Base-by-base conservation (phyloP, 148 eudicot genomes). In the Gaultheria prostrata region DNA sequence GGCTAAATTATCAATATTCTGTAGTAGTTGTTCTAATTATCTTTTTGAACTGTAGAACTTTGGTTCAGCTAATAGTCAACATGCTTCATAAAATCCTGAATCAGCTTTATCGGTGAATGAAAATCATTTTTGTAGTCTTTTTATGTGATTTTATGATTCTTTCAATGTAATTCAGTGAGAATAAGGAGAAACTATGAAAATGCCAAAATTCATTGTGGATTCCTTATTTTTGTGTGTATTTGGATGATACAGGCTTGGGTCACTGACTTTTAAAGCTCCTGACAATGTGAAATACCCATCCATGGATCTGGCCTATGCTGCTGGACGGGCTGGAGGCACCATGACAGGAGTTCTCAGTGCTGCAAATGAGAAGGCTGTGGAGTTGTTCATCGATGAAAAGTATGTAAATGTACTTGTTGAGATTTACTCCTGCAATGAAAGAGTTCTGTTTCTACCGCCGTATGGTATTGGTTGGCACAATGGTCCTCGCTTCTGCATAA, bases 331-430 rank as follows among this genome's bases (percentile, higher is more conserved):
- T 53, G 98, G 98, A 46, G 98, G 98, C 73, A 97, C 99, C 80
- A 97, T 97, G 98, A 95, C 98, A 2, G 98, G 98, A 67, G 98
- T 97, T 81, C 98, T 94, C 63, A 95, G 98, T 75, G 99, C 99
- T 32, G 99, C 98, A 81, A 97, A 97, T 85, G 98, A 97, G 93
- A 97, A 93, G 87, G 99, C 98, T 4, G 98, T 95, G 2, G 98
- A 97, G 84, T 87, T 97, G 98, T 94, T 97, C 87, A 92, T 95
- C 32, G 89, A 93, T 83, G 98, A 93, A 85, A 91, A 93, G 99
- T 97, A 87, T 46, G 98, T 86, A 54, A 43, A 39, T 77, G 84
- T 13, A 0, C 20, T 50, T 33, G 43, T 20, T 76, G 30, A 24
- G 51, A 18, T 35, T 71, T 77, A 30, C 83, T 75, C 35, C 74